Evolutionary conservation across 2,329 filamentous ascomycete genomes (phyloP), one percentile per base, ranked within the genome.

Genomic region (Colletotrichum sp.): DNA sequence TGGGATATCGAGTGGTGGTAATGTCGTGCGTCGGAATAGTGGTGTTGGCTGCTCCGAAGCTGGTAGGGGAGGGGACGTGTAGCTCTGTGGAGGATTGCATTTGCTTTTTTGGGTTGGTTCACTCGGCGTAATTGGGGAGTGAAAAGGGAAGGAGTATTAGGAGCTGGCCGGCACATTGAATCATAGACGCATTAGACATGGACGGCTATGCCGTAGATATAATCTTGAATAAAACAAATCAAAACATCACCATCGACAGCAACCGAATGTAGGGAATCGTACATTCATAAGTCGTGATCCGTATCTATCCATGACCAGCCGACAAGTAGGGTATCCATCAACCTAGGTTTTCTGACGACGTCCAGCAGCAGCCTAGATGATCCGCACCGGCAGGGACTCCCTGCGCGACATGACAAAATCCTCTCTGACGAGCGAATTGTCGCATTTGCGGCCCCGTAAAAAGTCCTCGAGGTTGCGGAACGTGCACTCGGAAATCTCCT

Each of bases 401-500:
- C 78, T 78, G 54, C 73, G 74, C 24, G 68, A 47, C 61, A 70
- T 16, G 15, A 61, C 27, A 13, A 69, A 55, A 47, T 75, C 78
- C 7, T 76, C 68, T 59, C 73, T 77, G 2, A 85, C 80, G n/a
- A 85, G 74, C n/a, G 83, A 80, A 73, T 85, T 84, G 61, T 79
- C 78, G 77, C 86, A 86, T 3, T 78, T 79, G 18, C 79, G 78
- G 1, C 75, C 78, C 12, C 73, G 75, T 29, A 81, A 77, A 21
- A 88, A 87, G 73, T 89, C 86, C 33, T 84, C 83, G 5, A 92
- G 78, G 79, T 93, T 93, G 70, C 83, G 81, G 74, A 93, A 77
- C 2, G 91, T 93, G 66, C 86, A 88, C 59, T 88, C 86, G 3
- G 91, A 88, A 77, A 93, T 94, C 82, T 93, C 91, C 9, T 84